A percentile compares a stretch with the other conserved stretches of the same genome.
phyloP scores from a whole-genome alignment of 75 land plant genomes.

The Gnetum montanum region DNA sequence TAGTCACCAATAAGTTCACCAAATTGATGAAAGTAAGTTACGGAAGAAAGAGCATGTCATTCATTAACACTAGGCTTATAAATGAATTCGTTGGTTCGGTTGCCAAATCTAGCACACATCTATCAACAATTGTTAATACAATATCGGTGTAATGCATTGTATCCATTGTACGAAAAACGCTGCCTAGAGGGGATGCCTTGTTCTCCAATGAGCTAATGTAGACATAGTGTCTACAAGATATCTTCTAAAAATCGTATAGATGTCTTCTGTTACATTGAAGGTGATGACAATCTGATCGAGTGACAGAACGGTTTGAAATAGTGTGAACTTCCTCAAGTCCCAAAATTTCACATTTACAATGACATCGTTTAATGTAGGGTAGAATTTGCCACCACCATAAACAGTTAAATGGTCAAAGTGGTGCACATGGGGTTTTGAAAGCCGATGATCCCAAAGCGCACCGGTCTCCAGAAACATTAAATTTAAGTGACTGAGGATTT shows the following conservation, averaged over 20 bases:
- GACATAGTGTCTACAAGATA: slow-evolving; percentile 74
- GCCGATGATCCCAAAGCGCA: slow-evolving; percentile 89
- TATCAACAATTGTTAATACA: slow-evolving; percentile 81
- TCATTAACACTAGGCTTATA: slow-evolving; percentile 81
- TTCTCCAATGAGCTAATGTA: slow-evolving; percentile 64
- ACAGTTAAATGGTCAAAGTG: slow-evolving; percentile 96
- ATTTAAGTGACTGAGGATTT: slow-evolving; percentile 80
- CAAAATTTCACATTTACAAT: slow-evolving; percentile 93
- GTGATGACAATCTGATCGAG: slow-evolving; percentile 88
- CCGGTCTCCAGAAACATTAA: slow-evolving; percentile 89
- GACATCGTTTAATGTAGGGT: slow-evolving; percentile 97
- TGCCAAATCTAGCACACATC: slow-evolving; percentile 92
- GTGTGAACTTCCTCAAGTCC: slow-evolving; percentile 82
- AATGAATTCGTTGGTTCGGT: slow-evolving; percentile 85
- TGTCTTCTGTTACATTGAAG: slow-evolving; percentile 82
- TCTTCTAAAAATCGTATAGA: slow-evolving; percentile 84
- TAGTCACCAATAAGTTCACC: no score
- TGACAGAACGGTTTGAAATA: slow-evolving; percentile 88
- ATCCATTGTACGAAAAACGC: slow-evolving; percentile 91
- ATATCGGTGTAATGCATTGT: slow-evolving; percentile 90
- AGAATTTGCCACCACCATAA: slow-evolving; percentile 97
- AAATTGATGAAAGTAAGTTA: no score
- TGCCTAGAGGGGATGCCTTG: slow-evolving; percentile 72
- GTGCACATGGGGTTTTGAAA: slow-evolving; percentile 58
- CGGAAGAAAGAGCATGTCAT: no score